phyloP scores from a whole-genome alignment of 495 filamentous ascomycete species.

The Coniosporium apollinis region DNA sequence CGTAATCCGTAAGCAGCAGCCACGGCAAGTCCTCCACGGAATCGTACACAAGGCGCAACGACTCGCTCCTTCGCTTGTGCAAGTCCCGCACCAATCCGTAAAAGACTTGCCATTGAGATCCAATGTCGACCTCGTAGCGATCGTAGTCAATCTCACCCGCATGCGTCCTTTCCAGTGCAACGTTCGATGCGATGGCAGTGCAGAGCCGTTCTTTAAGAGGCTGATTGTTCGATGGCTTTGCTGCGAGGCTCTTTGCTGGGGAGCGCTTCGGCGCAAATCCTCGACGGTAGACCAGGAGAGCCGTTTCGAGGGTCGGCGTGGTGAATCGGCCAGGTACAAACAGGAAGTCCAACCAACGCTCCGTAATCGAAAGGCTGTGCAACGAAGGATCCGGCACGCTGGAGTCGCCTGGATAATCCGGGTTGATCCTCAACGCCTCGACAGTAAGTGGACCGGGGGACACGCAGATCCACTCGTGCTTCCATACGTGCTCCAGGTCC shows the following conservation, averaged over 20 bases:
- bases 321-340: slow-evolving; percentile 68
- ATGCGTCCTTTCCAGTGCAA: slow-evolving; percentile 39
- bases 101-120: slow-evolving; percentile 79
- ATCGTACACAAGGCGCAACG: slow-evolving; percentile 61
- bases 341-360: slow-evolving; percentile 38
- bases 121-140: slow-evolving; percentile 49
- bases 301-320: slow-evolving; percentile 62
- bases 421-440: slow-evolving; percentile 12
- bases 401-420: slow-evolving; percentile 15
- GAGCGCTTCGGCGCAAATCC: too few species aligned
- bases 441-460: slow-evolving; percentile 20
- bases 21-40: slow-evolving; percentile 53
- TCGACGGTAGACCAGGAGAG: slow-evolving; percentile 47
- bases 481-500: slow-evolving; percentile 40
- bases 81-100: slow-evolving; percentile 73
- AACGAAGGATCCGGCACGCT: slow-evolving; percentile 1
- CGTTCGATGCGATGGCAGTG: slow-evolving; percentile 46
- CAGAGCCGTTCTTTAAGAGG: slow-evolving; percentile 51
- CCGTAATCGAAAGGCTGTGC: slow-evolving; percentile 7
- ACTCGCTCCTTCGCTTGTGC: slow-evolving; percentile 67
- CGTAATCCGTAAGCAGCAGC: slow-evolving; percentile 61
- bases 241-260: too few species aligned
- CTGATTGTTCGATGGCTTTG: slow-evolving; percentile 6
- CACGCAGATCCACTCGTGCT: slow-evolving; percentile 54
- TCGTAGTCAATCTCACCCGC: slow-evolving; percentile 55